Evolutionary conservation across 257 asterid genomes (phyloP), one percentile per base, ranked within the genome.

Genomic region (Eucommia ulmoides): DNA sequence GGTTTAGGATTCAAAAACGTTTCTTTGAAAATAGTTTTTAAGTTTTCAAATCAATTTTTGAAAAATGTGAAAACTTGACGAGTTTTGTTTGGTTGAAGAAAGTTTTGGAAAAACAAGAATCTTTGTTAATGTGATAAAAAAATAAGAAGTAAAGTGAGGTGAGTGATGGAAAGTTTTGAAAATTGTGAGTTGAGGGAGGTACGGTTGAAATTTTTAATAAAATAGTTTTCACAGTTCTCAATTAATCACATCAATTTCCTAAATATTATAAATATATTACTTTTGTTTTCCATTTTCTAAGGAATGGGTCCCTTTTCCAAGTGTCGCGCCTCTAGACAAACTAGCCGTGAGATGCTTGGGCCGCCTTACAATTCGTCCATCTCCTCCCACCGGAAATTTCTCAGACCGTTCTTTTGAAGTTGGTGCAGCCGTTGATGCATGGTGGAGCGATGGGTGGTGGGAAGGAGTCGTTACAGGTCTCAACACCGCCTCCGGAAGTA

Each of bases 391-490:
- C 49, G 60, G 50, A 38, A n/a, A n/a, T n/a, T 42, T 75, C 15
- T 64, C 61, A 1, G 67, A 53, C 8, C 1, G 12, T 19, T 55
- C 9, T 15, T 63, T 71, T 52, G 73, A 52, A 53, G 74, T 74
- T 6, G 93, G 94, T 20, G 62, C 56, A 14, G 71, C 88, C 11
- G 80, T 78, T 41, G 89, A 84, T 63, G 88, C 82, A 22, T 81
- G 86, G 95, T 65, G 76, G 95, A 41, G 68, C 14, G 59, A 67
- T 47, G 93, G 86, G 44, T 81, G 95, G 95, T 81, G 89, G 89
- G 93, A 84, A 74, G 83, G 82, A 20, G 69, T 81, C 19, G 61
- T 76, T 8, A 53, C 54, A 18, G 78, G 83, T 42, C 17, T 23
- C 35, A 67, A 54, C 62, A 45, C 61, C 29, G 41, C 61, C 24